Percentiles rank a stretch among this genome's conserved stretches.
phyloP scores from a whole-genome alignment of 1,284 basidiomycete genomes.

The Cutaneotrichosporon curvatum region DNA sequence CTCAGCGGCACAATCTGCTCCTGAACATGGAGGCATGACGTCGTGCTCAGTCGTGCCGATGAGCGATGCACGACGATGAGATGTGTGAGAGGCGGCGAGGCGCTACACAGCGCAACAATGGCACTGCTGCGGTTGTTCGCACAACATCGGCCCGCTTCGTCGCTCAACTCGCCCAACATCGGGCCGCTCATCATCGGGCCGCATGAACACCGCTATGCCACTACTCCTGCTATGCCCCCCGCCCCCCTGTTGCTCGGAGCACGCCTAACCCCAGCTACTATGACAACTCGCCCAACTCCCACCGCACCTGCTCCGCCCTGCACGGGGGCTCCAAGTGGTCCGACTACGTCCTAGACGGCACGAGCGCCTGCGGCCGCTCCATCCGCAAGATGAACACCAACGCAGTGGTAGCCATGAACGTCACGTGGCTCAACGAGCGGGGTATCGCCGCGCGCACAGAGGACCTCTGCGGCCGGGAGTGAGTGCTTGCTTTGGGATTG shows the following conservation, averaged over 20 bases:
- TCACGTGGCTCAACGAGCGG: constrained; percentile 11
- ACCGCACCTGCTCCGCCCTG: constrained; percentile 3
- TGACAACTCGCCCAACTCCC: constrained; percentile 5
- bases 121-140: no score
- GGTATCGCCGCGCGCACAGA: background rate
- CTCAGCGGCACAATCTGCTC: no score
- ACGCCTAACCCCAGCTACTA: constrained; percentile 14
- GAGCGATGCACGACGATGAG: no score
- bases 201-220: no score
- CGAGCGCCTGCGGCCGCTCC: constrained; percentile 12
- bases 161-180: no score
- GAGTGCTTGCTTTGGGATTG: background rate
- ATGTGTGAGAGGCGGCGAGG: no score
- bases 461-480: constrained; percentile 16
- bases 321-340: constrained; percentile 9
- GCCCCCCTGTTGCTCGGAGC: no score
- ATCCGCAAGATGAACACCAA: constrained; percentile 6
- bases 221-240: background rate
- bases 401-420: constrained; percentile 14
- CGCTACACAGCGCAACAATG: no score
- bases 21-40: no score
- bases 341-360: constrained; percentile 2
- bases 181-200: no score
- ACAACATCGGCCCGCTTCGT: no score
- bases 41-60: no score